Conservation (phyloP, 2,329 filamentous ascomycete species). For the Aspergillus sp. region DNA sequence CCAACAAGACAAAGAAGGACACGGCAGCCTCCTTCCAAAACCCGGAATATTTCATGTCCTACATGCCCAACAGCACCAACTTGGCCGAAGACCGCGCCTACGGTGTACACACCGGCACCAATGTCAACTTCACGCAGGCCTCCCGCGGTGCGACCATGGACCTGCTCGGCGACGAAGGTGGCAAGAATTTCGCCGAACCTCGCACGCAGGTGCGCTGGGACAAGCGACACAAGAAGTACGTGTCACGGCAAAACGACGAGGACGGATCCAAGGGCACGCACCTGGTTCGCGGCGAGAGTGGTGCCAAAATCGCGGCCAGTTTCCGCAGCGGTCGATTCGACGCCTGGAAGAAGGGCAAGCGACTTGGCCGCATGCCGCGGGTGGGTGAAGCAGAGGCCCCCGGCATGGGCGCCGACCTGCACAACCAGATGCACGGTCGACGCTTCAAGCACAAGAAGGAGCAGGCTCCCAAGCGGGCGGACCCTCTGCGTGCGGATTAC, state of each 20-base stretch:
- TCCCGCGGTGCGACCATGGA: constrained; percentile 91
- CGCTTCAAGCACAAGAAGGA: constrained; percentile 85
- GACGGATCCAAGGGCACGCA: constrained; percentile 78
- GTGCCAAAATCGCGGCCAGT: constrained; percentile 90
- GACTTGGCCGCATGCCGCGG: constrained; percentile 72
- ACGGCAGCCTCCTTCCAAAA: constrained; percentile 68
- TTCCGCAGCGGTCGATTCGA: constrained; percentile 96
- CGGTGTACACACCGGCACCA: constrained; percentile 80
- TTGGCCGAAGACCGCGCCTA: constrained; percentile 88
- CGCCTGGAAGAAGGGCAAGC: constrained; percentile 83
- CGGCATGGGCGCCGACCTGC: constrained; percentile 28
- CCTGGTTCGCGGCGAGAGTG: constrained; percentile 84
- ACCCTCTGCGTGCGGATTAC: constrained; percentile 90
- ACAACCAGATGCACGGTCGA: constrained; percentile 45
- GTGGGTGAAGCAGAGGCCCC: constrained; percentile 75
- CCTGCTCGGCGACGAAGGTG: constrained; percentile 81
- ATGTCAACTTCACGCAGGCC: constrained; percentile 78
- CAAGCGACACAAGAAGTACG: constrained; percentile 94
- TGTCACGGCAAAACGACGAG: constrained; percentile 85
- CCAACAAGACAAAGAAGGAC: constrained; percentile 54
- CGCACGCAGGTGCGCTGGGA: constrained; percentile 88
- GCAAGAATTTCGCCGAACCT: constrained; percentile 73
- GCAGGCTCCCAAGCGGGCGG: constrained; percentile 86
- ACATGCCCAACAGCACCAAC: constrained; percentile 78
- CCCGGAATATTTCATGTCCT: constrained; percentile 93